Percentiles rank a stretch among this genome's conserved stretches.
Evolutionary conservation across 2,329 filamentous ascomycete genomes (phyloP).

Genomic region (Penicillium frequentans): DNA sequence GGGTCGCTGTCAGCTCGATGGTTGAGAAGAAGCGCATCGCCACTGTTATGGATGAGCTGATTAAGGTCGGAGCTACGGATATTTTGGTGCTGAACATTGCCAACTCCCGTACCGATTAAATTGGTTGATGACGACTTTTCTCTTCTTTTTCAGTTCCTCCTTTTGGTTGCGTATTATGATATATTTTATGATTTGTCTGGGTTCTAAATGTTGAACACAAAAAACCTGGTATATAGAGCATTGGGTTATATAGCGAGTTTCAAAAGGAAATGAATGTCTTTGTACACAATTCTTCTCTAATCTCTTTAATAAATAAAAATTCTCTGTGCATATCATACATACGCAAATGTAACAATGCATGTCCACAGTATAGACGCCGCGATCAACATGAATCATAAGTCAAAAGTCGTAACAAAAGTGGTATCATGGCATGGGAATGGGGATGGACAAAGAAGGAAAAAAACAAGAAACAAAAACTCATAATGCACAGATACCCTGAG

Average conservation of each 20-base stretch:
- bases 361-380: background rate
- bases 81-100: slow-evolving; percentile 83
- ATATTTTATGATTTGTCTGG: slow-evolving; percentile 5
- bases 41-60: slow-evolving; percentile 80
- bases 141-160: slow-evolving; percentile 8
- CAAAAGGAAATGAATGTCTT: slow-evolving; percentile 6
- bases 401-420: background rate
- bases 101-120: slow-evolving; percentile 63
- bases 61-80: slow-evolving; percentile 74
- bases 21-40: slow-evolving; percentile 86
- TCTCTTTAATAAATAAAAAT: background rate
- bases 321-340: background rate
- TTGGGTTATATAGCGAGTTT: slow-evolving; percentile 17
- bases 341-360: background rate
- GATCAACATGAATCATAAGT: background rate
- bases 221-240: slow-evolving; percentile 20
- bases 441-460: background rate
- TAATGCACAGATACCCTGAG: background rate
- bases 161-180: slow-evolving; percentile 8
- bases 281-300: background rate
- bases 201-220: slow-evolving; percentile 4
- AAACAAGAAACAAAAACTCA: slow-evolving; percentile 8
- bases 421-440: background rate
- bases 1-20: slow-evolving; percentile 95
- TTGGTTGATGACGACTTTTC: background rate